These are phyloP conservation scores for Adansonia digitata DNA, from an alignment of 345 rosid genomes.

Conservation along the genomic window DNA sequence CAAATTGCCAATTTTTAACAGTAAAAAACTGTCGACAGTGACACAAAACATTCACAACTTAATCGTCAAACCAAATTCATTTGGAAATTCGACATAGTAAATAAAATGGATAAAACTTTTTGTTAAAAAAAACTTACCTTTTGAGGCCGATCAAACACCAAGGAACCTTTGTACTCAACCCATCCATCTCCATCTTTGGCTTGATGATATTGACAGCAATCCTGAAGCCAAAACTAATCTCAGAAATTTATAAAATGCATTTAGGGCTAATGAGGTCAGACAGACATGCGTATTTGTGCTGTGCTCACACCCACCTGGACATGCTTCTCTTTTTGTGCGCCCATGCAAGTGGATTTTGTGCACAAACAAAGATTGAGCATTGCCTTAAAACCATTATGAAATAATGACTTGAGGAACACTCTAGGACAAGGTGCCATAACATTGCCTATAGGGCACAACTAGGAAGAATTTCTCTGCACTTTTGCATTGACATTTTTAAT, in stretches of 20 bases:
- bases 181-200: conserved; percentile 99
- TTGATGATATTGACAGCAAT: conserved; percentile 94
- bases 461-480: not conserved
- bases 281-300: not conserved
- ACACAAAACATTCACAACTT: not conserved
- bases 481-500: not conserved
- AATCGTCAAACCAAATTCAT: not conserved
- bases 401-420: not conserved
- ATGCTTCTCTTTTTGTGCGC: not conserved
- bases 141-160: conserved; percentile 73
- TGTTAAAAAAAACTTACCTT: conserved; percentile 39
- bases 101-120: not conserved
- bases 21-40: not conserved
- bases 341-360: not conserved
- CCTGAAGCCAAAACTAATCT: conserved; percentile 43
- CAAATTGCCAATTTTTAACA: not conserved
- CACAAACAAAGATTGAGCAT: not conserved
- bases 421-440: not conserved
- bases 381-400: not conserved
- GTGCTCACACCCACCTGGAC: not conserved
- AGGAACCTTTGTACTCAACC: conserved; percentile 92
- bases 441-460: not conserved
- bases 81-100: not conserved
- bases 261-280: not conserved
- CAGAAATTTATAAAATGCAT: conserved; percentile 12